phyloP scores from a whole-genome alignment of 2,329 filamentous ascomycete genomes.

The Diaporthe sp. region DNA sequence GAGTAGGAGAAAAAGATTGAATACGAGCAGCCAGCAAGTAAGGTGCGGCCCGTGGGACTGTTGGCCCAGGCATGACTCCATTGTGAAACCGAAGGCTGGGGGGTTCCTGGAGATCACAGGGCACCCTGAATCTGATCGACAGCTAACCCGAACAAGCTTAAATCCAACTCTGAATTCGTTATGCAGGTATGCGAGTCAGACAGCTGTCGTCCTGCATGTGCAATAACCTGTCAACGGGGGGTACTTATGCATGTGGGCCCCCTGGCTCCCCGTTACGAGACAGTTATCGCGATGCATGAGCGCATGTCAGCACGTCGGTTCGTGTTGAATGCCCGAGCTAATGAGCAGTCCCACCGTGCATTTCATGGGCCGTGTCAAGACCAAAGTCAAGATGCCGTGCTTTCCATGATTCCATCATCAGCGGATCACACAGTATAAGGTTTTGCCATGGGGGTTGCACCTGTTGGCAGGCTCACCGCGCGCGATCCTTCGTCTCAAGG shows the following conservation, averaged over 20 bases:
- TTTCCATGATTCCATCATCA: neutral
- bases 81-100: conserved; percentile 17
- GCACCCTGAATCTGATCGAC: neutral
- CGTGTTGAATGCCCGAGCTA: neutral
- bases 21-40: conserved; percentile 28
- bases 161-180: neutral
- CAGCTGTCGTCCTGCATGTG: neutral
- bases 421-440: neutral
- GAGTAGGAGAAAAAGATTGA: neutral
- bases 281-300: neutral
- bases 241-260: neutral
- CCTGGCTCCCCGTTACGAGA: neutral
- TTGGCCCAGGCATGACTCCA: conserved; percentile 21
- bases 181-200: neutral
- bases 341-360: neutral
- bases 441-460: neutral
- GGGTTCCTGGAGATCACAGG: neutral
- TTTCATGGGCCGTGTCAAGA: neutral
- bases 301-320: conserved; percentile 1
- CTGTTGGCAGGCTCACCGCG: neutral
- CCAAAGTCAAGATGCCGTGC: neutral
- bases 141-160: conserved; percentile 32
- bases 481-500: conserved; percentile 6
- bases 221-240: neutral
- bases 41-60: conserved; percentile 17